These are phyloP conservation scores for Eucalyptus erythrocorys DNA, from an alignment of 345 rosid species.

Conservation along the genomic window DNA sequence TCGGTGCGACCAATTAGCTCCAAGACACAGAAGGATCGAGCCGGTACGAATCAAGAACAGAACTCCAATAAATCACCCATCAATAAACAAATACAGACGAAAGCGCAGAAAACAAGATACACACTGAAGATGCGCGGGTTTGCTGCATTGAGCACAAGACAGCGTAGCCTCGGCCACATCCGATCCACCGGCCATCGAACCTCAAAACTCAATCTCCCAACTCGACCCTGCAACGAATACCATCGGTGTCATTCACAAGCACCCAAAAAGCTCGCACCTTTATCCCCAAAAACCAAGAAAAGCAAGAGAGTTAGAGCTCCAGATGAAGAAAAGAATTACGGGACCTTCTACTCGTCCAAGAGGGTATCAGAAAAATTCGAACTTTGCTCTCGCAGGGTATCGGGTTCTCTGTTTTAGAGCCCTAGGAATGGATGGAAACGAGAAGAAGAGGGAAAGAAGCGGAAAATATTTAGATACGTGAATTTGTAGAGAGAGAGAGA, in stretches of 20 bases:
- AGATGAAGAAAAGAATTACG: neutral
- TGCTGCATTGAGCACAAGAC: slow-evolving; percentile 43
- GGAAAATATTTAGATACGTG: neutral
- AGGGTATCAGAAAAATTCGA: neutral
- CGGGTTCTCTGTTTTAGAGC: neutral
- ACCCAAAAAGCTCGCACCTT: neutral
- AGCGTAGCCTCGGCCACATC: slow-evolving; percentile 20
- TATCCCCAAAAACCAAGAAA: neutral
- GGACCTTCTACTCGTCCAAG: neutral
- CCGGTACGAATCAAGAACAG: neutral
- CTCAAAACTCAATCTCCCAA: neutral
- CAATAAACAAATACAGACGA: neutral
- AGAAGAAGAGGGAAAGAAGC: neutral
- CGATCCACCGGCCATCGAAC: slow-evolving; percentile 42
- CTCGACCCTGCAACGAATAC: neutral
- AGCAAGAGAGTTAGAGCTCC: neutral
- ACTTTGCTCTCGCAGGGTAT: neutral
- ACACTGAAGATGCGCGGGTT: slow-evolving; percentile 51
- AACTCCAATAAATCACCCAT: neutral
- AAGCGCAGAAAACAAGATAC: neutral
- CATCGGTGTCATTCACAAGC: neutral
- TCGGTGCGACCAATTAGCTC: neutral
- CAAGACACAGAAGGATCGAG: neutral
- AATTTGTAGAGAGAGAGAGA: neutral
- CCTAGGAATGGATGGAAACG: neutral